These are phyloP conservation scores for Plasmopara muralis DNA, from an alignment of 352 stramenopile species.

Conservation along the genomic window DNA sequence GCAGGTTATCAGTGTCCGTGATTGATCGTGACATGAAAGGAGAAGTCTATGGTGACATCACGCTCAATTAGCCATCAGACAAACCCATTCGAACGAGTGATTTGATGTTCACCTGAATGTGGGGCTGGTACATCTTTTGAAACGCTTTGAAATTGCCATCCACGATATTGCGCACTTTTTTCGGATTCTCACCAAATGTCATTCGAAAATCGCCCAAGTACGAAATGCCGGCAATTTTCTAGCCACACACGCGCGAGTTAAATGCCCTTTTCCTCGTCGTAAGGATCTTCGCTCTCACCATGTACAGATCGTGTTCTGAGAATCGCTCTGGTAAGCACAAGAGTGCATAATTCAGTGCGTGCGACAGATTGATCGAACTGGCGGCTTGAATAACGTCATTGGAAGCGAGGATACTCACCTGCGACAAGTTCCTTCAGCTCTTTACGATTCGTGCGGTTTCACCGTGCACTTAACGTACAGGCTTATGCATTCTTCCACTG, in stretches of 20 bases:
- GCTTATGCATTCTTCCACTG: slow-evolving; percentile 83
- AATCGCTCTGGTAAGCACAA: slow-evolving; percentile 76
- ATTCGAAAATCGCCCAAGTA: slow-evolving; percentile 88
- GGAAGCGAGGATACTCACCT: slow-evolving; percentile 57
- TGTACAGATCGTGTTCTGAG: slow-evolving; percentile 75
- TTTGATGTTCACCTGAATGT: slow-evolving; percentile 49
- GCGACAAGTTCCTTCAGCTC: slow-evolving; percentile 1
- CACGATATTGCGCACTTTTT: slow-evolving; percentile 89
- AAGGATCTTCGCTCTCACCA: slow-evolving; percentile 32
- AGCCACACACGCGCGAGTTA: slow-evolving; percentile 1
- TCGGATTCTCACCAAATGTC: slow-evolving; percentile 86
- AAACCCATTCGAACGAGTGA: neutral
- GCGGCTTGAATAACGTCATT: slow-evolving; percentile 42
- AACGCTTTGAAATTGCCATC: slow-evolving; percentile 77
- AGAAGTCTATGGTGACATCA: slow-evolving; percentile 36
- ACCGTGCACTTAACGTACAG: slow-evolving; percentile 33
- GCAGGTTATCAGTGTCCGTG: slow-evolving; percentile 33
- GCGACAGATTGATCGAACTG: slow-evolving; percentile 52
- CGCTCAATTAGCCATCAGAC: slow-evolving; percentile 3
- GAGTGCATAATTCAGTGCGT: slow-evolving; percentile 72
- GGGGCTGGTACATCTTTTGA: slow-evolving; percentile 58
- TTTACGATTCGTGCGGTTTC: neutral
- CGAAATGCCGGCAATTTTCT: slow-evolving; percentile 87
- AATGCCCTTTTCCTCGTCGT: too few relatives aligned
- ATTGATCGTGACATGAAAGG: slow-evolving; percentile 52